These are phyloP conservation scores for Albophoma yamanashiensis DNA, from an alignment of 2,329 filamentous ascomycete species.

Conservation along the genomic window DNA sequence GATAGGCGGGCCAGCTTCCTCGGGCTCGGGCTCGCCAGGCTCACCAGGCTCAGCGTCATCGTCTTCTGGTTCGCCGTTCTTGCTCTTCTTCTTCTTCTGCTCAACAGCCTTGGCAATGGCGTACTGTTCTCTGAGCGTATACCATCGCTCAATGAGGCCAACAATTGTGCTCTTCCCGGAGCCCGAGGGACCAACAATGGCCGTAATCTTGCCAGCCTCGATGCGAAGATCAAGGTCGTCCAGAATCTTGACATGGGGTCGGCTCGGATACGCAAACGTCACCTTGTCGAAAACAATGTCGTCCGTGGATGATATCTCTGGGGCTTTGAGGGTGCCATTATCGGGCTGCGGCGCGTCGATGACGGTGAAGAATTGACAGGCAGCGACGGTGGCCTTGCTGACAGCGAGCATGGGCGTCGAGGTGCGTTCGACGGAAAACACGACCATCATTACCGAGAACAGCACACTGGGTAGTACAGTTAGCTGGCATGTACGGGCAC, in stretches of 20 bases:
- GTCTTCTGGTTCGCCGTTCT: slow-evolving; percentile 21
- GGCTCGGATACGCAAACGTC: slow-evolving; percentile 62
- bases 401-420: slow-evolving; percentile 49
- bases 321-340: slow-evolving; percentile 22
- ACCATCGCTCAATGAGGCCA: slow-evolving; percentile 62
- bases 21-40: slow-evolving; percentile 17
- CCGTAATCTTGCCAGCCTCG: slow-evolving; percentile 55
- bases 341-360: slow-evolving; percentile 34
- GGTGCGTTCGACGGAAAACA: slow-evolving; percentile 45
- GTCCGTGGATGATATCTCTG: slow-evolving; percentile 25
- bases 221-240: slow-evolving; percentile 48
- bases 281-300: slow-evolving; percentile 46
- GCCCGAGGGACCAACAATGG: slow-evolving; percentile 63
- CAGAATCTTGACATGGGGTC: slow-evolving; percentile 53
- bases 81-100: slow-evolving; percentile 32
- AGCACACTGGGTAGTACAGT: slow-evolving; percentile 25
- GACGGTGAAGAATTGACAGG: slow-evolving; percentile 46
- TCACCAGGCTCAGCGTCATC: slow-evolving; percentile 16
- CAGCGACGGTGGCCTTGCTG: slow-evolving; percentile 45
- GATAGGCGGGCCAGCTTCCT: slow-evolving; percentile 30
- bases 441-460: slow-evolving; percentile 47
- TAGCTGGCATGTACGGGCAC: neutral
- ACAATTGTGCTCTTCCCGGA: slow-evolving; percentile 68
- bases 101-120: slow-evolving; percentile 39
- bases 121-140: slow-evolving; percentile 46